These are phyloP conservation scores for Betula pendula DNA, from an alignment of 306 rosid species.

Conservation along the genomic window DNA sequence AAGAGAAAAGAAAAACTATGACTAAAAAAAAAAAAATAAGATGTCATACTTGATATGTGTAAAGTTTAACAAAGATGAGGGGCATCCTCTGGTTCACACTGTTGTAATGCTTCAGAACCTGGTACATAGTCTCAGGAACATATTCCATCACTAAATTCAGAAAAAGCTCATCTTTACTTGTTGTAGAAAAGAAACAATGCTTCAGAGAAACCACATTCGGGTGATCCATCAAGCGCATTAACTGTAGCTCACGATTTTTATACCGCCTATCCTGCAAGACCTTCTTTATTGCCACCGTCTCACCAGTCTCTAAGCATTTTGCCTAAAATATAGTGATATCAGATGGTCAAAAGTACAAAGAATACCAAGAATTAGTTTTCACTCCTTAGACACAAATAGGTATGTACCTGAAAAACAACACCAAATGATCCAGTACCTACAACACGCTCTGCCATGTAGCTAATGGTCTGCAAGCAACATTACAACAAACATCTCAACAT, in stretches of 20 bases:
- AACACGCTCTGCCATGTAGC: constrained; percentile 97
- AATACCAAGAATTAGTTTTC: not conserved
- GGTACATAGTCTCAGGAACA: constrained; percentile 84
- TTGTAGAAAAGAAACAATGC: constrained; percentile 91
- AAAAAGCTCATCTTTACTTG: constrained; percentile 81
- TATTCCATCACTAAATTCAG: constrained; percentile 92
- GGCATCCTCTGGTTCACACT: constrained; percentile 90
- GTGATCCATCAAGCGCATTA: constrained; percentile 96
- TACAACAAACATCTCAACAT: constrained; percentile 26
- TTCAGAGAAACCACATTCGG: constrained; percentile 79
- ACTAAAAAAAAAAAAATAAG: constrained; percentile 1
- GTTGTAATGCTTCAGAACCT: constrained; percentile 79
- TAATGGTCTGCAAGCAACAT: constrained; percentile 71
- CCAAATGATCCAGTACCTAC: constrained; percentile 98
- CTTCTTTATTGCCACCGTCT: constrained; percentile 86
- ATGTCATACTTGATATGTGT: constrained; percentile 80
- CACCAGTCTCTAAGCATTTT: constrained; percentile 90
- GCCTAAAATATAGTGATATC: constrained; percentile 52
- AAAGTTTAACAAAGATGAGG: constrained; percentile 85
- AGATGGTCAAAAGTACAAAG: constrained; percentile 31
- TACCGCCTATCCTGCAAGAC: constrained; percentile 88
- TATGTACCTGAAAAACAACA: constrained; percentile 82
- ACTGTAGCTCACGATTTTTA: constrained; percentile 89
- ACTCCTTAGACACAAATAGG: constrained; percentile 20
- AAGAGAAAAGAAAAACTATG: not conserved